phyloP scores from a whole-genome alignment of 768 basidiomycete species.

The Mycena haematopus region DNA sequence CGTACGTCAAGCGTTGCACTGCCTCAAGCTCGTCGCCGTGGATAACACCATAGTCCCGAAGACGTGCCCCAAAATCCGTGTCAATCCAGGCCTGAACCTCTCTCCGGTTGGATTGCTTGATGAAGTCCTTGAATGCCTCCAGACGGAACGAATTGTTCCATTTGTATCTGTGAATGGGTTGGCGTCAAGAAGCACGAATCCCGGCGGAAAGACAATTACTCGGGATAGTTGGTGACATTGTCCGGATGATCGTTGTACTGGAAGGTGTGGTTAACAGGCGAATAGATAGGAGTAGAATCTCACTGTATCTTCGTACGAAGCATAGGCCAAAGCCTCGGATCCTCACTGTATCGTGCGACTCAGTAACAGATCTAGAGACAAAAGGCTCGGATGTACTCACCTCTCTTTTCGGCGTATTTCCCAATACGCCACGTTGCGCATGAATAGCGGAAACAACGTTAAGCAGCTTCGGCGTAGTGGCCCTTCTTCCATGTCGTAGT shows the following conservation, averaged over 20 bases:
- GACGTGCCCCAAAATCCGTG: background rate
- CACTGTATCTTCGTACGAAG: constrained; percentile 1
- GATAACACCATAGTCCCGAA: background rate
- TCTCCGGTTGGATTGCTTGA: background rate
- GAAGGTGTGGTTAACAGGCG: background rate
- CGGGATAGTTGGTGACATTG: background rate
- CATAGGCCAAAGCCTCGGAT: background rate
- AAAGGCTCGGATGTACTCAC: background rate
- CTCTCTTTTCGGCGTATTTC: background rate
- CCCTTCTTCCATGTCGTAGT: background rate
- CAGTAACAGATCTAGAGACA: no score
- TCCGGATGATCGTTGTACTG: constrained; percentile 1
- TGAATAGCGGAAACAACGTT: background rate
- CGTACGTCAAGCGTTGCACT: background rate
- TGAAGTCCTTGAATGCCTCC: background rate
- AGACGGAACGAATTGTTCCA: background rate
- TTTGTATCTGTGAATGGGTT: background rate
- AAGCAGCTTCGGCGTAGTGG: background rate
- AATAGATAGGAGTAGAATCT: background rate
- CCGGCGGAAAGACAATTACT: background rate
- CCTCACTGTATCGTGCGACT: background rate
- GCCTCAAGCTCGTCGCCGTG: background rate
- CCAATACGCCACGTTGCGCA: background rate
- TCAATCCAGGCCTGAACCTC: background rate
- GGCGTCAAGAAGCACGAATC: no score